Evolutionary conservation across 768 basidiomycete species (phyloP).

Genomic region (Amanita pseudoporphyria): DNA sequence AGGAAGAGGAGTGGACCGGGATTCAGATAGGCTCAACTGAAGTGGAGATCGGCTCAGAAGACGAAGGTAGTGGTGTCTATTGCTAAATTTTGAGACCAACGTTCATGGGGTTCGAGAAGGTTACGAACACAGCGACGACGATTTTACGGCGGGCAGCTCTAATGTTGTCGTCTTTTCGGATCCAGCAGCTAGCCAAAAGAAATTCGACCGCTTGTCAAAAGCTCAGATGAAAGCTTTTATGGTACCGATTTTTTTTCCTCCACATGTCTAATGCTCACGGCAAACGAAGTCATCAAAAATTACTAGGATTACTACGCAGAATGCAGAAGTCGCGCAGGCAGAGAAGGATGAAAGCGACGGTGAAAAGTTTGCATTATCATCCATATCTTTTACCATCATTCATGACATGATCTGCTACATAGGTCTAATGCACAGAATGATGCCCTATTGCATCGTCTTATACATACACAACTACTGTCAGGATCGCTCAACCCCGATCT

Average conservation of each 20-base stretch:
- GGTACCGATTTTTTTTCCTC: conserved; percentile 31
- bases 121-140: conserved; percentile 37
- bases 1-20: conserved; percentile 29
- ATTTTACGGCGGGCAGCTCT: conserved; percentile 27
- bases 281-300: conserved; percentile 65
- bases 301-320: conserved; percentile 40
- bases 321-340: conserved; percentile 13
- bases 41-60: conserved; percentile 8
- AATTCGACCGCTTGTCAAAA: conserved; percentile 20
- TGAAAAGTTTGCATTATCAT: conserved; percentile 32
- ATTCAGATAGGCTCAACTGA: conserved; percentile 15
- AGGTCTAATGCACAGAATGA: conserved; percentile 77
- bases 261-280: conserved; percentile 4
- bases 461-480: conserved; percentile 73
- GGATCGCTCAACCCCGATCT: conserved; percentile 60
- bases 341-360: conserved; percentile 39
- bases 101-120: conserved; percentile 20
- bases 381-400: background rate
- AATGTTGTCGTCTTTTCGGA: conserved; percentile 49
- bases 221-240: conserved; percentile 62
- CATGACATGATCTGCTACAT: conserved; percentile 2
- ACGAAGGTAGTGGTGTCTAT: conserved; percentile 6
- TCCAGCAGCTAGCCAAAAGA: conserved; percentile 14
- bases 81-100: background rate
- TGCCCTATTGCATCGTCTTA: conserved; percentile 63